Percentiles rank a stretch among this genome's conserved stretches.
Conservation (phyloP, 768 basidiomycete genomes). For the Cystoderma amianthinum region DNA sequence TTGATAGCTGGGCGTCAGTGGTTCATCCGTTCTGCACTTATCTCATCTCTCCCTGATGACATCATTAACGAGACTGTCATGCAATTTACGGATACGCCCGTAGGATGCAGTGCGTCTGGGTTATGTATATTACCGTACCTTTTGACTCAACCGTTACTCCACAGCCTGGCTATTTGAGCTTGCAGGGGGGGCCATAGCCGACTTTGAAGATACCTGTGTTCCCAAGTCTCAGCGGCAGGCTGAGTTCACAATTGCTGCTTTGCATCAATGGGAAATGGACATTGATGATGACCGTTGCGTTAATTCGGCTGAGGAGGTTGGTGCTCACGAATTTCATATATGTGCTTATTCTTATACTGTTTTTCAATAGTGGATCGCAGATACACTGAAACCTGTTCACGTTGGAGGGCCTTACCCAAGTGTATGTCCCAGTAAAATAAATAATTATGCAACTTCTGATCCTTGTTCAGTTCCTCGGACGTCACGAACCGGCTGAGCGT, state of each 20-base stretch:
- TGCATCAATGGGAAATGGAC: constrained; percentile 91
- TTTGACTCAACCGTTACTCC: background rate
- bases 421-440: constrained; percentile 55
- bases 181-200: constrained; percentile 72
- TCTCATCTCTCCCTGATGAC: constrained; percentile 81
- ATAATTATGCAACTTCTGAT: too few relatives aligned
- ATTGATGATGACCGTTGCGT: constrained; percentile 78
- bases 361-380: constrained; percentile 64
- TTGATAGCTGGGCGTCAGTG: constrained; percentile 70
- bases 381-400: constrained; percentile 63
- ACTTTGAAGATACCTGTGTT: constrained; percentile 68
- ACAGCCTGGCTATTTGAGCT: constrained; percentile 91
- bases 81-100: constrained; percentile 76
- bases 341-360: constrained; percentile 7
- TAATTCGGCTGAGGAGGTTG: constrained; percentile 73
- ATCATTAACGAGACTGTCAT: constrained; percentile 78
- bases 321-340: constrained; percentile 8
- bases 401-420: constrained; percentile 81
- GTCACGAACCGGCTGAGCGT: constrained; percentile 57
- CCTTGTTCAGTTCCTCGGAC: constrained; percentile 59
- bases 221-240: constrained; percentile 78
- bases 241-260: constrained; percentile 77
- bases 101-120: constrained; percentile 77
- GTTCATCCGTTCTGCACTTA: constrained; percentile 85
- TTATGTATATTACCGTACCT: background rate